These are phyloP conservation scores for Penicillium olsonii DNA, from an alignment of 2,329 filamentous ascomycete species.

Conservation along the genomic window DNA sequence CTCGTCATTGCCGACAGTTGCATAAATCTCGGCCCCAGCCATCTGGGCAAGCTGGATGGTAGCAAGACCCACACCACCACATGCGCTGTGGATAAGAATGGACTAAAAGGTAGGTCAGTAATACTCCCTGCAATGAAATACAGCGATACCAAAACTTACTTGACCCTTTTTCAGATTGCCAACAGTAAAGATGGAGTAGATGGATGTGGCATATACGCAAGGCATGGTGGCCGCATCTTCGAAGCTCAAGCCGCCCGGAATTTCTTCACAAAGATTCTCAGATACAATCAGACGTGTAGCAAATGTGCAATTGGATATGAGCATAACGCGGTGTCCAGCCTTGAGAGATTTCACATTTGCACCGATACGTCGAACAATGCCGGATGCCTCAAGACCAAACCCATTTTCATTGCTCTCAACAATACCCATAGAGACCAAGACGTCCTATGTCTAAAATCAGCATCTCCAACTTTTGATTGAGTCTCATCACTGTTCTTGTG, in stretches of 20 bases:
- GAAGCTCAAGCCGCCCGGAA: constrained; percentile 17
- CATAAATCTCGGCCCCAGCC: constrained; percentile 28
- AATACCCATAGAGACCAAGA: constrained; percentile 17
- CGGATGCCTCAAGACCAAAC: constrained; percentile 25
- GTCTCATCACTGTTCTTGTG: no score
- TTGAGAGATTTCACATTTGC: constrained; percentile 16
- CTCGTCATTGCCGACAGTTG: constrained; percentile 25
- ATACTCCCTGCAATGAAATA: background rate
- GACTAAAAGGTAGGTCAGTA: constrained; percentile 12
- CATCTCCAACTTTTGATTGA: no score
- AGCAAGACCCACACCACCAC: constrained; percentile 29
- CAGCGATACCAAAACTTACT: constrained; percentile 1
- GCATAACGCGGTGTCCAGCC: constrained; percentile 28
- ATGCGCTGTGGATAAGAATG: constrained; percentile 31
- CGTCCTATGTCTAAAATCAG: no score
- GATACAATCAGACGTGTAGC: constrained; percentile 12
- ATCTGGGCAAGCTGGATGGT: constrained; percentile 27
- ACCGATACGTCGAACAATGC: constrained; percentile 24
- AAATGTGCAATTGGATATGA: constrained; percentile 9
- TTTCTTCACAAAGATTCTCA: constrained; percentile 12
- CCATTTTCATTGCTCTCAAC: constrained; percentile 8
- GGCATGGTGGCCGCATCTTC: constrained; percentile 23
- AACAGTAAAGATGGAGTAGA: constrained; percentile 24
- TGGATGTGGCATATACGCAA: constrained; percentile 22
- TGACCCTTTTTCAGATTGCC: constrained; percentile 25